Evolutionary conservation across 768 basidiomycete species (phyloP), one percentile per base, ranked within the genome.

Genomic region (Kwoniella mangroviensis): DNA sequence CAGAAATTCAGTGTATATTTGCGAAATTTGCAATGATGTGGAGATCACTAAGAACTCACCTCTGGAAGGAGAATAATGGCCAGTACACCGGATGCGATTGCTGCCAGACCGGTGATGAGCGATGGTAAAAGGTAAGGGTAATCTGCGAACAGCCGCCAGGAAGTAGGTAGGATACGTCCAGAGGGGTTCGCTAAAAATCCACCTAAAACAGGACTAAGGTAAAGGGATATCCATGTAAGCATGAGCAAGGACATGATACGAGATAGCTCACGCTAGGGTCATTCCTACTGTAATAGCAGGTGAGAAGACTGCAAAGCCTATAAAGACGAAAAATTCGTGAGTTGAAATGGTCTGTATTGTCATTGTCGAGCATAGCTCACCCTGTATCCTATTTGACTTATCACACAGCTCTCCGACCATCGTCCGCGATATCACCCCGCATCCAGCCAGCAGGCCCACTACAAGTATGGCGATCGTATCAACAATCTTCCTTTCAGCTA

Each of bases 361-460:
- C 4, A 24, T 19, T 24, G 9, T 34, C 1, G 9, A 34, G 6
- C 34, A 34, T 34, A 21, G 56, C 74, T 54, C 56, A 76, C 77
- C 77, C 61, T 74, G 67, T 21, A 79, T 68, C 15, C 75, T 51
- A 53, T 79, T 75, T 12, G 73, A 63, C 54, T 68, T 69, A 60
- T 79, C 75, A 42, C 77, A 79, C 40, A 79, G 22, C 65, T 79
- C 77, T 1, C 71, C 71, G 3, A 73, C 60, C 77, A 79, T 79
- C 21, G 77, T 79, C 42, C 77, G 56, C 5, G 73, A 69, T 34
- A 79, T 52, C 2, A 79, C 77, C 2, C 75, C 77, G 19, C 71
- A 73, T n/a, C 75, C 77, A 15, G 75, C 77, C 40, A 79, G 66
- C 5, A 75, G 56, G 10, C 77, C 77, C 26, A 79, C 75, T 76